Conservation (phyloP, 164 flowering plant species). For the Chimonanthus salicifolius region DNA sequence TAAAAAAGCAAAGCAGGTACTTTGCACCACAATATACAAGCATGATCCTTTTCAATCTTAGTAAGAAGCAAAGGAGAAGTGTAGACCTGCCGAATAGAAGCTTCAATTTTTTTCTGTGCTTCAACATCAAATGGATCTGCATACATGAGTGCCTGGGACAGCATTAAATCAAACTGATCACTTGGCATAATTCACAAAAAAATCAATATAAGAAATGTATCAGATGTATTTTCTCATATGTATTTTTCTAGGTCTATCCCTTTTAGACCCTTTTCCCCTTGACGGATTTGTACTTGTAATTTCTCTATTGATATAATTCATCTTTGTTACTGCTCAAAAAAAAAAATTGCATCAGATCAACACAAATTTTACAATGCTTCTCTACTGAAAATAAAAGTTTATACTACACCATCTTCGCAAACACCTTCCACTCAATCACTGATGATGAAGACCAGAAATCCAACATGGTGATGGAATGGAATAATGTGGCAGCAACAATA, state of each 20-base stretch:
- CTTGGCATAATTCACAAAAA: not conserved
- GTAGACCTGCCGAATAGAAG: slow-evolving; percentile 86
- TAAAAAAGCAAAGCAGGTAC: not conserved
- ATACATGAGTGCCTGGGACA: slow-evolving; percentile 62
- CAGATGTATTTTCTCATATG: no score
- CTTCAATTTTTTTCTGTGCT: slow-evolving; percentile 96
- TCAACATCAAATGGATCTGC: slow-evolving; percentile 99
- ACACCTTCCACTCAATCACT: not conserved
- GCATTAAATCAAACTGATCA: not conserved
- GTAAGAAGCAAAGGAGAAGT: slow-evolving; percentile 1
- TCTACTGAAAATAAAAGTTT: not conserved
- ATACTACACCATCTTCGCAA: not conserved
- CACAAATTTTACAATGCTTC: not conserved
- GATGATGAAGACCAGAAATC: not conserved
- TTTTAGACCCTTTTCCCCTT: no score
- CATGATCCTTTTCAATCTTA: not conserved
- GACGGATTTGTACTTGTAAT: no score
- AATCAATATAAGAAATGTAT: no score
- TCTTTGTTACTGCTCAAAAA: not conserved
- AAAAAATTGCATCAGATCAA: not conserved
- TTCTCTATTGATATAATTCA: no score
- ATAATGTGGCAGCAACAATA: not conserved
- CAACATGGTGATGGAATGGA: not conserved
- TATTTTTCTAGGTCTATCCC: no score
- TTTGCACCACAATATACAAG: not conserved